A percentile compares a stretch with the other conserved stretches of the same genome.
Evolutionary conservation across 2,329 filamentous ascomycete genomes (phyloP).

Genomic region (Proliferodiscus dingleyae): DNA sequence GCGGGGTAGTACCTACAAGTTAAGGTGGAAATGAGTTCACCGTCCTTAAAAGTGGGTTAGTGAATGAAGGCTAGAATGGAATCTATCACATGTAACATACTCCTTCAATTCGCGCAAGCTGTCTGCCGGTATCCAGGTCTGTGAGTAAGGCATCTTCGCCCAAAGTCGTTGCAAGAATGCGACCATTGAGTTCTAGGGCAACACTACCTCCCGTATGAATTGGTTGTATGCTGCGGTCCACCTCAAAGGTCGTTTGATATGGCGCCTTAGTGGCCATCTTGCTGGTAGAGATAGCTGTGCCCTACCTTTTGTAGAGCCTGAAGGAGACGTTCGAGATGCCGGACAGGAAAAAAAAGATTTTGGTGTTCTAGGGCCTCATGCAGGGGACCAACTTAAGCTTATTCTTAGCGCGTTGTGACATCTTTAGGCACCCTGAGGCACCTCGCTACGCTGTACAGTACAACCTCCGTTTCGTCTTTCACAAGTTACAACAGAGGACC

Average conservation of each 20-base stretch:
- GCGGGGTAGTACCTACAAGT: constrained; percentile 44
- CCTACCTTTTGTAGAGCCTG: background rate
- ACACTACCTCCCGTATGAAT: constrained; percentile 92
- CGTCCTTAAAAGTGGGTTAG: constrained; percentile 52
- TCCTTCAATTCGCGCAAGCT: constrained; percentile 82
- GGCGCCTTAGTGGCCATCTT: constrained; percentile 57
- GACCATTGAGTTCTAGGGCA: constrained; percentile 73
- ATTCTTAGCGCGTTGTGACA: constrained; percentile 19
- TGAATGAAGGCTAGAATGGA: constrained; percentile 10
- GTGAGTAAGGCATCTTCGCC: constrained; percentile 89
- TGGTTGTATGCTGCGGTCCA: constrained; percentile 76
- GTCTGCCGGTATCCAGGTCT: constrained; percentile 74
- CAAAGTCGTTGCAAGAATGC: constrained; percentile 81
- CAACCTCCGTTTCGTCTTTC: background rate
- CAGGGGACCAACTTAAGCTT: constrained; percentile 17
- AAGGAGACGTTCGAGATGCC: background rate
- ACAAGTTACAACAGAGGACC: background rate
- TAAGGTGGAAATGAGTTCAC: constrained; percentile 72
- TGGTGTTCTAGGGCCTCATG: constrained; percentile 1
- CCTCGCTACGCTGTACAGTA: background rate
- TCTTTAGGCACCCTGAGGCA: background rate
- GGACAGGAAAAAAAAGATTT: constrained; percentile 15
- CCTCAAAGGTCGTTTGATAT: constrained; percentile 85
- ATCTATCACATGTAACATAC: constrained; percentile 42
- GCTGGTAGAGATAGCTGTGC: constrained; percentile 11